A percentile compares a stretch with the other conserved stretches of the same genome.
Evolutionary conservation across 2,329 filamentous ascomycete genomes (phyloP).

Genomic region (Massarina eburnea): DNA sequence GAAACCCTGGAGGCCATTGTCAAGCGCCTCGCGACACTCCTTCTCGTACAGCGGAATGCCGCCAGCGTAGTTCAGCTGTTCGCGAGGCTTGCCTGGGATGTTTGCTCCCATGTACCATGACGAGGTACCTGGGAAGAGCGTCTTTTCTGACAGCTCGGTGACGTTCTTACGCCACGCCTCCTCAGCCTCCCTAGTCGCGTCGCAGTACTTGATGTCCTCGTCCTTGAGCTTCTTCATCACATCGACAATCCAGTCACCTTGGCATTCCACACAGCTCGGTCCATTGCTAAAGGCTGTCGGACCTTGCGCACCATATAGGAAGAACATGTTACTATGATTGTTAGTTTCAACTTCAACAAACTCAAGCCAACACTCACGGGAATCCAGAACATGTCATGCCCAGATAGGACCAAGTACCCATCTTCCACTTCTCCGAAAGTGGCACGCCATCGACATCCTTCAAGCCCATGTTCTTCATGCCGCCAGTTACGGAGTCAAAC

Average conservation of each 20-base stretch:
- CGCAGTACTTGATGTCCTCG: slow-evolving; percentile 43
- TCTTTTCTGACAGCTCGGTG: slow-evolving; percentile 44
- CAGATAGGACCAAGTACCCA: slow-evolving; percentile 45
- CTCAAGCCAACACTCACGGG: slow-evolving; percentile 23
- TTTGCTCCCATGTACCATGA: slow-evolving; percentile 51
- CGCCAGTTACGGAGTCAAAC: slow-evolving; percentile 49
- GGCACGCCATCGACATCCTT: slow-evolving; percentile 41
- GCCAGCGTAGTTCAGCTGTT: slow-evolving; percentile 49
- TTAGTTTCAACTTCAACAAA: slow-evolving; percentile 4
- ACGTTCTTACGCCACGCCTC: slow-evolving; percentile 46
- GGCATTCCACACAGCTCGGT: slow-evolving; percentile 48
- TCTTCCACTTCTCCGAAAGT: slow-evolving; percentile 46
- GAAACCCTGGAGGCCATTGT: slow-evolving; percentile 40
- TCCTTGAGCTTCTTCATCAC: slow-evolving; percentile 43
- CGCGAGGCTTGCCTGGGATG: slow-evolving; percentile 49
- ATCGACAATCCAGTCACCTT: slow-evolving; percentile 50
- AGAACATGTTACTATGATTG: slow-evolving; percentile 43
- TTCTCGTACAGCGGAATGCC: slow-evolving; percentile 46
- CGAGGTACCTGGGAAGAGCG: slow-evolving; percentile 45
- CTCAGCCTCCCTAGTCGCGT: slow-evolving; percentile 46
- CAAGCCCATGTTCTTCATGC: slow-evolving; percentile 45
- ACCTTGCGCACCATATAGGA: slow-evolving; percentile 50
- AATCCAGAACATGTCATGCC: slow-evolving; percentile 46
- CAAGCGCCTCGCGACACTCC: slow-evolving; percentile 41
- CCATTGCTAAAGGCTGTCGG: slow-evolving; percentile 52